Percentiles rank a stretch among this genome's conserved stretches.
These are phyloP conservation scores for Haplosporangium gracile DNA, from an alignment of 192 early-diverging fungal species.

Conservation along the genomic window DNA sequence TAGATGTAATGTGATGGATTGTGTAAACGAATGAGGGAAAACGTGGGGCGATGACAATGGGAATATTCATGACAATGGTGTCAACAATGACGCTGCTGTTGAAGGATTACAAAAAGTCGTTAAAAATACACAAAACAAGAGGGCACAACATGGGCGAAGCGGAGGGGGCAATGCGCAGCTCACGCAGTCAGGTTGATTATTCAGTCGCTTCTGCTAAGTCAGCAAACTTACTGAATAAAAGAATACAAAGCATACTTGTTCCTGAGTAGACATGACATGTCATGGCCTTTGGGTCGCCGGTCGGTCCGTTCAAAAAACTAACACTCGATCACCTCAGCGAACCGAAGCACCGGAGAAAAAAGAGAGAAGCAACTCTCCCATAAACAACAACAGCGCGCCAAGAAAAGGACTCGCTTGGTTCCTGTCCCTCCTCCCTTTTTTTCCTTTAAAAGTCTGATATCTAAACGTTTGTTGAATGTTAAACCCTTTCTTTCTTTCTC, in stretches of 20 bases:
- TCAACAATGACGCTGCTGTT: not conserved
- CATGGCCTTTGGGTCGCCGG: no score
- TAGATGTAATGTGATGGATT: slow-evolving; percentile 3
- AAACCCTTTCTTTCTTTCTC: not conserved
- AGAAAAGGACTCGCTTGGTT: no score
- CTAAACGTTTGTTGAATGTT: not conserved
- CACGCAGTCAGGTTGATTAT: not conserved
- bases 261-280: not conserved
- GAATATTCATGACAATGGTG: not conserved
- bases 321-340: no score
- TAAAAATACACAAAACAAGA: not conserved
- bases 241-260: not conserved
- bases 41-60: not conserved
- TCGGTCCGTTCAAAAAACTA: no score
- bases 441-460: not conserved
- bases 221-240: not conserved
- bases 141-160: not conserved
- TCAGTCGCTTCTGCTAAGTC: not conserved
- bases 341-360: no score
- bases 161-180: not conserved
- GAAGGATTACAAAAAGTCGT: not conserved
- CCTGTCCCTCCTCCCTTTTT: not conserved
- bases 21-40: not conserved
- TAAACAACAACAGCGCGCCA: no score
- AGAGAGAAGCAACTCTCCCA: no score